Percentiles rank a stretch among this genome's conserved stretches.
Conservation (phyloP, 192 early-diverging fungal species). For the Dissophora globulifera region DNA sequence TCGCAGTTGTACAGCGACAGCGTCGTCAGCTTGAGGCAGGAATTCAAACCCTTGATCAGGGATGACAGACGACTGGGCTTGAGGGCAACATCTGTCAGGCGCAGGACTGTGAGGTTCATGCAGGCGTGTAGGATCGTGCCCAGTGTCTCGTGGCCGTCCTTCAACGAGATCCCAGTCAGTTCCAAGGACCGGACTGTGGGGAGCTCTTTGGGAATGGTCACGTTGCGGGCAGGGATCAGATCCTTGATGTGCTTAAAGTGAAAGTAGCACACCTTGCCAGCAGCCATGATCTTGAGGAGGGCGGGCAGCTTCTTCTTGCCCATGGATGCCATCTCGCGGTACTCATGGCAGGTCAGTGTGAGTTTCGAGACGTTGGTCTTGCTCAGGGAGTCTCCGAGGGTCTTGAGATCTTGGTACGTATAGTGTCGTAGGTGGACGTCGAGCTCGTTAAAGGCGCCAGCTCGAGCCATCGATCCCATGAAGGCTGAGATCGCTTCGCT, state of each 20-base stretch:
- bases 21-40: slow-evolving; percentile 1
- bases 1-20: slow-evolving; percentile 28
- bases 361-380: slow-evolving; percentile 44
- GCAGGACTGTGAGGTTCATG: slow-evolving; percentile 17
- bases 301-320: slow-evolving; percentile 26
- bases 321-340: slow-evolving; percentile 20
- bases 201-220: slow-evolving; percentile 23
- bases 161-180: slow-evolving; percentile 21
- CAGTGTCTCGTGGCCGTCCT: slow-evolving; percentile 34
- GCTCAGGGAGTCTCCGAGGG: slow-evolving; percentile 12
- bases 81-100: slow-evolving; percentile 14
- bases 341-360: slow-evolving; percentile 30
- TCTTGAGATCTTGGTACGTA: slow-evolving; percentile 24
- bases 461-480: slow-evolving; percentile 30
- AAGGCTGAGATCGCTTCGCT: slow-evolving; percentile 19
- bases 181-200: slow-evolving; percentile 30
- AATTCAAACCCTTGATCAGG: slow-evolving; percentile 7
- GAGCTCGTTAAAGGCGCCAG: slow-evolving; percentile 35
- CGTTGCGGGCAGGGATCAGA: slow-evolving; percentile 21
- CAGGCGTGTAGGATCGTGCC: slow-evolving; percentile 17
- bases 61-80: slow-evolving; percentile 8
- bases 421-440: slow-evolving; percentile 36
- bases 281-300: slow-evolving; percentile 30
- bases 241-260: slow-evolving; percentile 45
- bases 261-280: slow-evolving; percentile 34